Percentiles rank a stretch among this genome's conserved stretches.
Conservation (phyloP, 345 rosid species). For the Sonneratia caseolaris region DNA sequence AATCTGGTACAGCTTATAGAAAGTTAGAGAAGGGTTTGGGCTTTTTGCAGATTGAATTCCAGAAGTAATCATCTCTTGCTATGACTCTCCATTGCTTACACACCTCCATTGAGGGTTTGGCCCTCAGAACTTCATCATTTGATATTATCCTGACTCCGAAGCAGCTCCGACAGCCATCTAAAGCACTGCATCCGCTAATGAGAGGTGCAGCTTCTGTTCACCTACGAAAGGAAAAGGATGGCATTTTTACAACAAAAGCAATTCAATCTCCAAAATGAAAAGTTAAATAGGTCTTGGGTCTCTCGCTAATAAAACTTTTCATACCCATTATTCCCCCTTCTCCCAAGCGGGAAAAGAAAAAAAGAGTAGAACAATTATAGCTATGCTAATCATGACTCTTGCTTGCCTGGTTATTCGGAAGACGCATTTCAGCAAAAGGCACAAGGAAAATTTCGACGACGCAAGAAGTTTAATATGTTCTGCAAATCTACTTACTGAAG, state of each 20-base stretch:
- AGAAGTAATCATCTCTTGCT: slow-evolving; percentile 73
- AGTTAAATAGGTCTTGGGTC: too few relatives aligned
- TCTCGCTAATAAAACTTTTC: too few relatives aligned
- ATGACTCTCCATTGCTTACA: slow-evolving; percentile 71
- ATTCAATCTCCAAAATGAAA: neutral
- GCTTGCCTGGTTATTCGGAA: too few relatives aligned
- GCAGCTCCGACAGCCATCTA: neutral
- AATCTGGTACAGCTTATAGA: too few relatives aligned
- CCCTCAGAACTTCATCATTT: slow-evolving; percentile 59
- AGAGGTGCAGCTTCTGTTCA: neutral
- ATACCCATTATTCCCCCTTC: too few relatives aligned
- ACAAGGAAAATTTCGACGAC: too few relatives aligned
- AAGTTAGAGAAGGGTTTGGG: slow-evolving; percentile 45
- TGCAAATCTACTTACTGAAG: too few relatives aligned
- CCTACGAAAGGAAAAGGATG: neutral
- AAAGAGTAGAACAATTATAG: too few relatives aligned
- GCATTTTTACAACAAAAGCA: neutral
- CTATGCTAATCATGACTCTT: too few relatives aligned
- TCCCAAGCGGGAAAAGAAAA: too few relatives aligned
- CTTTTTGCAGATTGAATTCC: slow-evolving; percentile 88
- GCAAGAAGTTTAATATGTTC: too few relatives aligned
- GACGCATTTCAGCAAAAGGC: too few relatives aligned
- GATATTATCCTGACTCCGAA: slow-evolving; percentile 27
- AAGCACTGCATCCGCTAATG: neutral
- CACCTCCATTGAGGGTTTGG: slow-evolving; percentile 66